phyloP scores from a whole-genome alignment of 2,329 filamentous ascomycete species.

The Ophidiomyces ophidiicola region DNA sequence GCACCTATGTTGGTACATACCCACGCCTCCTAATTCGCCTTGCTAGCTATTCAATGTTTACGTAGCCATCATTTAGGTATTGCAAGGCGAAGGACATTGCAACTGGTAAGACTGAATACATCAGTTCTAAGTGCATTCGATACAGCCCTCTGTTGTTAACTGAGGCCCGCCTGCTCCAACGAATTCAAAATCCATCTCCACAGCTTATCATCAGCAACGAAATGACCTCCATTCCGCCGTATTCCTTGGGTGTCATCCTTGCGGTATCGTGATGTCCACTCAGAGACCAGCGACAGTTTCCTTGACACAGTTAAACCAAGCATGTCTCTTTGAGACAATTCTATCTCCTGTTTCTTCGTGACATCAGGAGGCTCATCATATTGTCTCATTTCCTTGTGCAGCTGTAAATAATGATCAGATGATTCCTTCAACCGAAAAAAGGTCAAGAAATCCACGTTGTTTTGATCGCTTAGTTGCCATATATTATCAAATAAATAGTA shows the following conservation, averaged over 20 bases:
- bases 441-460: constrained; percentile 6
- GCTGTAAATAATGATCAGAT: constrained; percentile 5
- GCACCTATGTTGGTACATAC: no score
- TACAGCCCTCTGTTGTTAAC: no score
- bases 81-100: no score
- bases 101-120: no score
- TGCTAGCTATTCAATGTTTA: no score
- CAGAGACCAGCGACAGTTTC: constrained; percentile 10
- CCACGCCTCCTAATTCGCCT: no score
- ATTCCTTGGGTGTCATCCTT: constrained; percentile 7
- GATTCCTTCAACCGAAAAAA: constrained; percentile 6
- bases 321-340: constrained; percentile 8
- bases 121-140: no score
- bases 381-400: constrained; percentile 9
- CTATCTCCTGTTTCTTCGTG: background rate
- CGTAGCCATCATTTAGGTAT: no score
- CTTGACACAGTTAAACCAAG: constrained; percentile 7
- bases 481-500: constrained; percentile 8
- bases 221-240: constrained; percentile 8
- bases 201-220: constrained; percentile 10
- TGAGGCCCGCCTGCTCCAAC: constrained; percentile 8
- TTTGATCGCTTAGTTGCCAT: constrained; percentile 9
- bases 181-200: constrained; percentile 10
- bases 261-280: constrained; percentile 10
- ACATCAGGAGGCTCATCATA: constrained; percentile 4